These are phyloP conservation scores for Russula brevipes DNA, from an alignment of 768 basidiomycete genomes.

Conservation along the genomic window DNA sequence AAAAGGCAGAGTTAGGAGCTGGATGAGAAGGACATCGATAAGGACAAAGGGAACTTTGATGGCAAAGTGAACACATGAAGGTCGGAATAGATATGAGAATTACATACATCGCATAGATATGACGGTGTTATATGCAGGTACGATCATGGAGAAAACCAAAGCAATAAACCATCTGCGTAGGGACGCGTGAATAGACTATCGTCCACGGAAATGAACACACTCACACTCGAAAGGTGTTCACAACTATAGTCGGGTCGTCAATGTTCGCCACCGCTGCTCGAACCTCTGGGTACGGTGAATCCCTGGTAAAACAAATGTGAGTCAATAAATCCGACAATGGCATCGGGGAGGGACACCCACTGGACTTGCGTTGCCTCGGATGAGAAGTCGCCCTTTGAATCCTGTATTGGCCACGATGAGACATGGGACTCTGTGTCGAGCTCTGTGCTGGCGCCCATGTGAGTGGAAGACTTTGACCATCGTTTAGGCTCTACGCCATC, in stretches of 20 bases:
- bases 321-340: conserved; percentile 6
- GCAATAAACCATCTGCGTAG: conserved; percentile 62
- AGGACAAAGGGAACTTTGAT: conserved; percentile 56
- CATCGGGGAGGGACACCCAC: conserved; percentile 39
- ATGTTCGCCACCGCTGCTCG: conserved; percentile 75
- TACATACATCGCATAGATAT: conserved; percentile 59
- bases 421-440: conserved; percentile 44
- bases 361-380: conserved; percentile 58
- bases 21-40: conserved; percentile 64
- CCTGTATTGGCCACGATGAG: conserved; percentile 32
- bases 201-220: conserved; percentile 22
- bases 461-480: conserved; percentile 39
- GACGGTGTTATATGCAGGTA: conserved; percentile 60
- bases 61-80: not conserved
- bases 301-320: conserved; percentile 39
- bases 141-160: conserved; percentile 49
- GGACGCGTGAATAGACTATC: not conserved
- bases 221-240: conserved; percentile 74
- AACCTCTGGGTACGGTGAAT: conserved; percentile 87
- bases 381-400: conserved; percentile 30
- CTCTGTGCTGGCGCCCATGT: conserved; percentile 48
- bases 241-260: conserved; percentile 74
- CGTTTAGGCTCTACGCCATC: conserved; percentile 41
- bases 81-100: conserved; percentile 6
- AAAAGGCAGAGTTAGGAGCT: conserved; percentile 66